A percentile compares a stretch with the other conserved stretches of the same genome.
phyloP scores from a whole-genome alignment of 257 asterid species.

The Fraxinus cuspidata region DNA sequence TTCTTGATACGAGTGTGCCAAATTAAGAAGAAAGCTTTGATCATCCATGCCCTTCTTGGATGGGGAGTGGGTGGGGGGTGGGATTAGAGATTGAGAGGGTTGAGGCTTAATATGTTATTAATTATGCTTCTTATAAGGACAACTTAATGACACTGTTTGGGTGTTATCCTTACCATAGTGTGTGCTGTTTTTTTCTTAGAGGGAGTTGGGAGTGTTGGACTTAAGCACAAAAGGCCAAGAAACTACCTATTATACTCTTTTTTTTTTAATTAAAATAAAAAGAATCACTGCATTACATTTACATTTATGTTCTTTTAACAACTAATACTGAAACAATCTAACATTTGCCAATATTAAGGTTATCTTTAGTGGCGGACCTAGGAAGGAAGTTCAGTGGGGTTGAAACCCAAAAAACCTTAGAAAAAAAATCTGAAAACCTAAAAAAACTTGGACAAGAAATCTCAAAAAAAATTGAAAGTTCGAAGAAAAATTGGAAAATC shows the following conservation, averaged over 20 bases:
- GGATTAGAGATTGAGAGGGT: conserved; percentile 10
- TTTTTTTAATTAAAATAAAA: not conserved
- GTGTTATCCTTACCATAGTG: not conserved
- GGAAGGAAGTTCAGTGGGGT: too few relatives aligned
- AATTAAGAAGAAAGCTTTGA: conserved; percentile 61
- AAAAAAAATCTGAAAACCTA: too few relatives aligned
- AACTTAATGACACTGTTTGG: not conserved
- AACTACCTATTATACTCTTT: not conserved
- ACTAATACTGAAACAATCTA: too few relatives aligned
- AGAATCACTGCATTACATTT: too few relatives aligned
- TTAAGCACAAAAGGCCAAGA: conserved; percentile 54
- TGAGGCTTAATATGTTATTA: conserved; percentile 2
- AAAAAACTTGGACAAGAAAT: too few relatives aligned
- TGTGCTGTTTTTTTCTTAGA: not conserved
- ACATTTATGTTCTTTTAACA: too few relatives aligned
- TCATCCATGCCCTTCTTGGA: conserved; percentile 49
- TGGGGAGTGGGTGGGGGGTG: not conserved
- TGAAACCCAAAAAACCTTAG: too few relatives aligned
- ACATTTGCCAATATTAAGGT: too few relatives aligned
- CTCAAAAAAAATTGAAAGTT: too few relatives aligned
- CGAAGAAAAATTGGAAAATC: too few relatives aligned
- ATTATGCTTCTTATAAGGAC: conserved; percentile 35
- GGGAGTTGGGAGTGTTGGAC: conserved; percentile 37
- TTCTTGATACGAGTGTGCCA: conserved; percentile 62
- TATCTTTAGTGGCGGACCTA: too few relatives aligned